Conservation (phyloP, 2,329 filamentous ascomycete genomes). For the Hypoxylon sp. region DNA sequence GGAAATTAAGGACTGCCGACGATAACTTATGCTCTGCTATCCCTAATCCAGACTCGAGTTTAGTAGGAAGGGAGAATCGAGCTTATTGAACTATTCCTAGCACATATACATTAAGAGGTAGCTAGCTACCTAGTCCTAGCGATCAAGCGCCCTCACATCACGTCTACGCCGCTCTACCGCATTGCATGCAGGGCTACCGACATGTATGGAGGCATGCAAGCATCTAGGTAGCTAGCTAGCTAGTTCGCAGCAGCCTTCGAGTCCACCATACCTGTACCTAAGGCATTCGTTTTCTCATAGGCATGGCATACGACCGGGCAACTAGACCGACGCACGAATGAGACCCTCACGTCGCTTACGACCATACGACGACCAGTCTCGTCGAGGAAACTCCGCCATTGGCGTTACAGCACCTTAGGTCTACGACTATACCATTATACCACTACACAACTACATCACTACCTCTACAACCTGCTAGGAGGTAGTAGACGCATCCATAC, state of each 20-base stretch:
- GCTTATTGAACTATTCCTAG: background rate
- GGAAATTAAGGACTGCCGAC: background rate
- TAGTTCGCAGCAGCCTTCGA: background rate
- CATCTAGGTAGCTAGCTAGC: background rate
- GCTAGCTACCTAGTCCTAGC: background rate
- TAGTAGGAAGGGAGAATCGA: constrained; percentile 3
- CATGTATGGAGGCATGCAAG: constrained; percentile 9
- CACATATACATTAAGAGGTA: background rate
- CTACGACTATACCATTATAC: background rate
- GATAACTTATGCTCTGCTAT: no score
- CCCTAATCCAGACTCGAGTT: background rate
- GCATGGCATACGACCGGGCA: background rate
- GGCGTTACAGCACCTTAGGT: background rate
- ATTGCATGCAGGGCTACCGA: background rate
- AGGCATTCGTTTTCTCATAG: background rate
- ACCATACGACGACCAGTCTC: background rate
- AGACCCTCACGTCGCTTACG: background rate
- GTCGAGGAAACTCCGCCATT: constrained; percentile 20
- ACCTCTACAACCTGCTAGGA: no score
- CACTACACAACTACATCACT: no score
- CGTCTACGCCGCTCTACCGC: constrained; percentile 18
- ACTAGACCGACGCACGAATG: background rate
- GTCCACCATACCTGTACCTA: no score
- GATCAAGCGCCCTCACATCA: background rate
- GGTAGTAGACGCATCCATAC: background rate